Conservation (phyloP, 192 early-diverging fungal species). For the Radiomyces spectabilis region DNA sequence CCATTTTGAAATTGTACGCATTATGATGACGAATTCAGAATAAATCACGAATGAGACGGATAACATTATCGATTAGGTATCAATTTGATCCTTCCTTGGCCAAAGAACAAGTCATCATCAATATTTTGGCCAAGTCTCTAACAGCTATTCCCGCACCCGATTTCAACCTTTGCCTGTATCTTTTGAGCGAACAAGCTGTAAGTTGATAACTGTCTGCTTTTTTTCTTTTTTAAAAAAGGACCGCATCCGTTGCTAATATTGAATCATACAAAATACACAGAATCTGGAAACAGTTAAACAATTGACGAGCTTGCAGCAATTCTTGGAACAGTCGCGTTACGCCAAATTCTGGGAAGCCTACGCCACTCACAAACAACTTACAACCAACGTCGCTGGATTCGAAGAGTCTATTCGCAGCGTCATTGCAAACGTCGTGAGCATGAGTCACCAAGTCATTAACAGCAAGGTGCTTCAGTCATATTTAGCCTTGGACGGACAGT, state of each 20-base stretch:
- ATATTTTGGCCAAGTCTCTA: conserved; percentile 76
- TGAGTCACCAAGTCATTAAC: conserved; percentile 79
- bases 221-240: background rate
- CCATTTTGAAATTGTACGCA: conserved; percentile 79
- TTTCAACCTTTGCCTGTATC: conserved; percentile 85
- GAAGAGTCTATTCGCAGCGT: conserved; percentile 66
- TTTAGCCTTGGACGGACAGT: conserved; percentile 62
- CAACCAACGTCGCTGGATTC: conserved; percentile 61
- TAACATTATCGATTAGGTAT: conserved; percentile 41
- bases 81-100: conserved; percentile 84
- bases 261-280: background rate
- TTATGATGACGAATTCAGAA: background rate
- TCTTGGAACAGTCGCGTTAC: conserved; percentile 72
- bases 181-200: conserved; percentile 71
- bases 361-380: conserved; percentile 51
- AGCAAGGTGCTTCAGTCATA: conserved; percentile 47
- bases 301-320: conserved; percentile 65
- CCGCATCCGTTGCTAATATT: background rate
- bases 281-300: conserved; percentile 37
- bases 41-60: background rate
- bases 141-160: conserved; percentile 79
- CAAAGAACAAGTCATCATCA: conserved; percentile 62
- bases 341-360: conserved; percentile 64
- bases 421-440: conserved; percentile 64
- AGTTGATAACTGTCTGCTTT: conserved; percentile 4